Evolutionary conservation across 2,329 filamentous ascomycete genomes (phyloP).

Genomic region (Hypoxylon sp.): DNA sequence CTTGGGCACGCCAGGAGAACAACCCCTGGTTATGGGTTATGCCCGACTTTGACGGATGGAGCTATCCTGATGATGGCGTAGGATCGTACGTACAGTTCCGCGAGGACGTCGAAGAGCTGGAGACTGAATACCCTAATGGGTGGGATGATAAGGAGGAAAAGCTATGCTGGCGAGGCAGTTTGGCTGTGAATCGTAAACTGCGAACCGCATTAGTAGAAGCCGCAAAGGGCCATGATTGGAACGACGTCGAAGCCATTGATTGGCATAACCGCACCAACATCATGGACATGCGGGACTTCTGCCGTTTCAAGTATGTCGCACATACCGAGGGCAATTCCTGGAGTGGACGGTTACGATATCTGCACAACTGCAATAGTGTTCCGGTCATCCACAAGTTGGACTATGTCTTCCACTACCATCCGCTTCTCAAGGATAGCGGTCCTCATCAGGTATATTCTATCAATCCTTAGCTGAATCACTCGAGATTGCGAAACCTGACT

Average conservation of each 20-base stretch:
- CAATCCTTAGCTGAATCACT: no score
- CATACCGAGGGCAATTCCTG: conserved; percentile 53
- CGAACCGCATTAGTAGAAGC: conserved; percentile 48
- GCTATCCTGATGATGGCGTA: conserved; percentile 47
- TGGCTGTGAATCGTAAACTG: conserved; percentile 50
- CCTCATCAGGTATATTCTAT: conserved; percentile 56
- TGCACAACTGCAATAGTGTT: conserved; percentile 59
- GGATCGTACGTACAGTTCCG: conserved; percentile 47
- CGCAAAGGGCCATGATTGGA: conserved; percentile 48
- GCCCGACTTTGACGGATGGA: conserved; percentile 49
- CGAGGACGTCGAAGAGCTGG: conserved; percentile 44
- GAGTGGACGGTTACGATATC: conserved; percentile 54
- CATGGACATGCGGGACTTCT: conserved; percentile 50
- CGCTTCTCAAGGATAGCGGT: conserved; percentile 61
- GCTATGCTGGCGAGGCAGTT: conserved; percentile 55
- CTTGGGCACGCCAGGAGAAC: conserved; percentile 44
- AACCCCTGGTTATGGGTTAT: conserved; percentile 48
- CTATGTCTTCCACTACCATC: conserved; percentile 66
- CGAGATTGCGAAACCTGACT: neutral
- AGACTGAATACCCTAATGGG: conserved; percentile 37
- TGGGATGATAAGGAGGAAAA: conserved; percentile 50
- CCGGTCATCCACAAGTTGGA: conserved; percentile 64
- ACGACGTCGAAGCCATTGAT: conserved; percentile 50
- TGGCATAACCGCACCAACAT: conserved; percentile 49
- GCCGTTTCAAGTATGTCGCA: conserved; percentile 49